phyloP scores from a whole-genome alignment of 805 yeast genomes.

The Millerozyma acaciae region DNA sequence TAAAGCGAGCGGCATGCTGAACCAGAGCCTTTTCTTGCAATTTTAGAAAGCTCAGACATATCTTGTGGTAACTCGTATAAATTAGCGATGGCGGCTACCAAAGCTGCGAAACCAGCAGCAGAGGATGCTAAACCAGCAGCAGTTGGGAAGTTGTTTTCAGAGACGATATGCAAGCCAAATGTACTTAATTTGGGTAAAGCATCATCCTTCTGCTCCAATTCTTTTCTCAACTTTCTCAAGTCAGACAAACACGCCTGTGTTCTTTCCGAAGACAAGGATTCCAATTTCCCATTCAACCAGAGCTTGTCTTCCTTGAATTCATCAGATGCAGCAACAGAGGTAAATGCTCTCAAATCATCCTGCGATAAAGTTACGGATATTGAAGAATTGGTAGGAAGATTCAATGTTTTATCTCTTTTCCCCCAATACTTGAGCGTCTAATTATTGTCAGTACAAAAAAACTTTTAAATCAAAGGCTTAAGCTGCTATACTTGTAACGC shows the following conservation, averaged over 20 bases:
- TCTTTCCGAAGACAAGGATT: constrained; percentile 59
- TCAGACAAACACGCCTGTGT: constrained; percentile 74
- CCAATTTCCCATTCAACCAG: constrained; percentile 83
- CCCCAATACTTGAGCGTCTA: constrained; percentile 98
- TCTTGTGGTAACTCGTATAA: constrained; percentile 83
- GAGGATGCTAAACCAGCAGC: constrained; percentile 98
- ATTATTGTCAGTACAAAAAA: constrained; percentile 8
- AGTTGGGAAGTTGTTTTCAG: constrained; percentile 97
- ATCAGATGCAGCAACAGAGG: constrained; percentile 75
- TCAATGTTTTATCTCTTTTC: constrained; percentile 82
- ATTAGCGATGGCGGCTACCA: constrained; percentile 83
- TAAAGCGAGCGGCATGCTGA: constrained; percentile 96
- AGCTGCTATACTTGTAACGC: not conserved
- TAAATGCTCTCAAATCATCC: constrained; percentile 83
- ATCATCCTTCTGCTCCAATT: constrained; percentile 54
- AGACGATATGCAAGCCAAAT: constrained; percentile 72
- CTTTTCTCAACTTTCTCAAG: constrained; percentile 62
- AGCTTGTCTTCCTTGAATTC: constrained; percentile 60
- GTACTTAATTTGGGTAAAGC: constrained; percentile 58
- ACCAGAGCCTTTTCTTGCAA: constrained; percentile 98
- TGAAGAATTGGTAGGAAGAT: constrained; percentile 93
- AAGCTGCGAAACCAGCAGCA: constrained; percentile 98
- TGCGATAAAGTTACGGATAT: constrained; percentile 93
- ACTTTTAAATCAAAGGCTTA: not conserved
- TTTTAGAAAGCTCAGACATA: constrained; percentile 78